A percentile compares a stretch with the other conserved stretches of the same genome.
Conservation (phyloP, 345 rosid genomes). For the Cardamine occulta region DNA sequence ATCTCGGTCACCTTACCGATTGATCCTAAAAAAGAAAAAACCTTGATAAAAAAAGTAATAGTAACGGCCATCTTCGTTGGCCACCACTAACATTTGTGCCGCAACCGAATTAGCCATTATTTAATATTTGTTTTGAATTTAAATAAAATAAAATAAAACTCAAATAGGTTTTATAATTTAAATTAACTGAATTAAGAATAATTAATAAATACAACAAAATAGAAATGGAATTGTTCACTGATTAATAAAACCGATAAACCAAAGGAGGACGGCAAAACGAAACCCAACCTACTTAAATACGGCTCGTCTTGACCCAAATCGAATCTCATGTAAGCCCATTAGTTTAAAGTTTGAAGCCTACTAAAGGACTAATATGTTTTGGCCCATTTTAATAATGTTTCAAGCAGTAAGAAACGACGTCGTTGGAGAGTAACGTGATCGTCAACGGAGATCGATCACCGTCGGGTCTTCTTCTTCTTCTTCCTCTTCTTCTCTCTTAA, state of each 20-base stretch:
- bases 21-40: too few species aligned
- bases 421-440: background rate
- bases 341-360: background rate
- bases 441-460: conserved; percentile 36
- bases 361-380: background rate
- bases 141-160: too few species aligned
- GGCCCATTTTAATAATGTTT: conserved; percentile 9
- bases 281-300: background rate
- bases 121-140: too few species aligned
- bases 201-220: background rate
- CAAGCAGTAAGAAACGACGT: background rate
- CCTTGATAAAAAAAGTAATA: too few species aligned
- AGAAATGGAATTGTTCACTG: background rate
- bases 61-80: too few species aligned
- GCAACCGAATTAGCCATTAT: too few species aligned
- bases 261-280: background rate
- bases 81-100: too few species aligned
- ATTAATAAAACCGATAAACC: background rate
- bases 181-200: too few species aligned
- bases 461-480: conserved; percentile 17
- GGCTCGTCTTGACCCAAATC: background rate
- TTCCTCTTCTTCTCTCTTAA: conserved; percentile 20
- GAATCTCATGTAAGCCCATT: background rate
- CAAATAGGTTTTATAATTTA: too few species aligned
- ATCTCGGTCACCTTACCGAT: background rate